These are phyloP conservation scores for Citrullus mucosospermus DNA, from an alignment of 306 rosid genomes.

Conservation along the genomic window DNA sequence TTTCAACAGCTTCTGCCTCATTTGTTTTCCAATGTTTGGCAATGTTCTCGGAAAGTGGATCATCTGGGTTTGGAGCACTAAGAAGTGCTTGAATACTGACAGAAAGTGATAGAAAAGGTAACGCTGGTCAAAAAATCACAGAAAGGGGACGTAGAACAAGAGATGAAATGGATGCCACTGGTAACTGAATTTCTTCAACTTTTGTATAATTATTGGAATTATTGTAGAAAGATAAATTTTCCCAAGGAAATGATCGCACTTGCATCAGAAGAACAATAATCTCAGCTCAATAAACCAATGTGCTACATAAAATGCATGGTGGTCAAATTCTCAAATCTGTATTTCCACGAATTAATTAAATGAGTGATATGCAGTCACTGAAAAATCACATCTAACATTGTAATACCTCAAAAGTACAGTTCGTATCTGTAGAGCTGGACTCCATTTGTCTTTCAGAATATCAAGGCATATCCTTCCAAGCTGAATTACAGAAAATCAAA, in stretches of 20 bases:
- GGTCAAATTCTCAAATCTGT: background rate
- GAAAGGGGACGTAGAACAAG: background rate
- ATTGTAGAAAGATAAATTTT: background rate
- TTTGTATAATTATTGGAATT: background rate
- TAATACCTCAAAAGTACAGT: slow-evolving; percentile 18
- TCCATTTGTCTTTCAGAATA: slow-evolving; percentile 22
- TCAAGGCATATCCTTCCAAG: slow-evolving; percentile 22
- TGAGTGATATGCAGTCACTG: background rate
- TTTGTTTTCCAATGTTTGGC: slow-evolving; percentile 94
- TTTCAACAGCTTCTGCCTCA: slow-evolving; percentile 94
- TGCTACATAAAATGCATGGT: background rate
- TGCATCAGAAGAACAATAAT: background rate
- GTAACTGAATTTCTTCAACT: background rate
- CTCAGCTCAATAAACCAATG: background rate
- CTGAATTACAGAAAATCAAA: background rate
- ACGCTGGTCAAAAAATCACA: background rate
- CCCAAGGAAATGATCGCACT: background rate
- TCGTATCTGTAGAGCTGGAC: slow-evolving; percentile 20
- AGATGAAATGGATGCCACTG: background rate
- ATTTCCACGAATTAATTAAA: background rate
- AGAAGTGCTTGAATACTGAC: slow-evolving; percentile 87
- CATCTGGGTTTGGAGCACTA: slow-evolving; percentile 97
- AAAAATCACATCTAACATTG: background rate
- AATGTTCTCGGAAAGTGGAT: slow-evolving; percentile 93
- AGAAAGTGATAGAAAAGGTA: background rate